phyloP scores from a whole-genome alignment of 768 basidiomycete species.

The Boletus fagicola region DNA sequence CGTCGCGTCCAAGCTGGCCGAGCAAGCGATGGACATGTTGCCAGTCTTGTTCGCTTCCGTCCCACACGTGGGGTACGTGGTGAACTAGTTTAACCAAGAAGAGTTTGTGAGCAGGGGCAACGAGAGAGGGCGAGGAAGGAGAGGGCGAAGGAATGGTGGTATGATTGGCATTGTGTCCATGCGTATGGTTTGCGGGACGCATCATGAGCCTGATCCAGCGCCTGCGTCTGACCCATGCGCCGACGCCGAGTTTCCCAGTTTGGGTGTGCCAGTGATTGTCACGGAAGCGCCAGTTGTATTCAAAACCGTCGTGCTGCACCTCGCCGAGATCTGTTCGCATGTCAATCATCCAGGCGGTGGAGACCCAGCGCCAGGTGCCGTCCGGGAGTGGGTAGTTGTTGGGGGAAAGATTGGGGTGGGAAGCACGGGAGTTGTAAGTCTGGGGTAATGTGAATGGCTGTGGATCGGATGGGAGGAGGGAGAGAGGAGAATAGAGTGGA shows the following conservation, averaged over 20 bases:
- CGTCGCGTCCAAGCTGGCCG: constrained; percentile 57
- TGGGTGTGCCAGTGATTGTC: constrained; percentile 62
- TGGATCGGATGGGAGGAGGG: constrained; percentile 71
- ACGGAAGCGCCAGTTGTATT: constrained; percentile 81
- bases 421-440: constrained; percentile 36
- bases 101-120: constrained; percentile 18
- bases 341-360: constrained; percentile 81
- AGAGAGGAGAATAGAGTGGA: constrained; percentile 66
- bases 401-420: constrained; percentile 57
- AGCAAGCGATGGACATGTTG: constrained; percentile 51
- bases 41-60: constrained; percentile 61
- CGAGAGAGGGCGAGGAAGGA: constrained; percentile 14
- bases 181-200: constrained; percentile 46
- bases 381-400: constrained; percentile 72
- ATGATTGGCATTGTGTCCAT: constrained; percentile 1
- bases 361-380: constrained; percentile 80
- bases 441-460: constrained; percentile 67
- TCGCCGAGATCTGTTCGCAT: constrained; percentile 76
- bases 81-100: constrained; percentile 14
- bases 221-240: constrained; percentile 74
- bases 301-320: constrained; percentile 80
- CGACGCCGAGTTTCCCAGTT: constrained; percentile 56
- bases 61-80: constrained; percentile 49
- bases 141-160: not conserved
- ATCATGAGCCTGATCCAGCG: constrained; percentile 88